Evolutionary conservation across 1,284 basidiomycete species (phyloP), one percentile per base, ranked within the genome.

Genomic region (Irpex lacteus): DNA sequence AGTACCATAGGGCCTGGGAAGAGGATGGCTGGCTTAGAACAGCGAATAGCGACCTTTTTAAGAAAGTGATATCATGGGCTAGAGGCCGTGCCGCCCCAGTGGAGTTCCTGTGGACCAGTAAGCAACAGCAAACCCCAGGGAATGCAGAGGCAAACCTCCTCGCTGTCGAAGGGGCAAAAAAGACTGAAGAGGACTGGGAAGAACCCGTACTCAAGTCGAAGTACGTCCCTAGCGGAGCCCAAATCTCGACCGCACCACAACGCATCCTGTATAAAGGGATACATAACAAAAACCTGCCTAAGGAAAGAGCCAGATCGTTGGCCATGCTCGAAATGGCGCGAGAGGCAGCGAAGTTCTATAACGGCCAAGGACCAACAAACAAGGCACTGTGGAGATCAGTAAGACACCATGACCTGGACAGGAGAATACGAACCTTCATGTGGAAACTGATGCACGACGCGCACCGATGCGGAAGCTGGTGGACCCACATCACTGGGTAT

Each of bases 371-470:
- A 15, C 63, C 19, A 36, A 65, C 56, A 0, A 62, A 61, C 37
- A 26, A 13, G 1, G 19, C 19, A 6, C 60, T 64, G 4, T 69
- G 60, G 64, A 44, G 32, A 9, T 21, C 64, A 0, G 26, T 40
- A 60, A 60, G 65, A 15, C 63, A 71, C 40, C 71, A 70, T 57
- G 70, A 72, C 44, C 40, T 76, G 6, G 60, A 66, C 0, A 66
- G 65, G 7, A 72, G 68, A 36, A 68, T 68, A 0, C 47, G 67
- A 15, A 65, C 68, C 60, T 76, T 75, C 68, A 44, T 75, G 8
- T 78, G 73, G 74, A 73, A 63, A 60, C 11, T 60, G 0, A 67
- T 72, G 3, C 77, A 78, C 59, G 68, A 72, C 26, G 71, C 72
- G 0, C 70, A 71, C 47, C 66, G 65, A 19, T 38, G 69, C 2